phyloP scores from a whole-genome alignment of 1,284 basidiomycete genomes.

The Sporisorium sorghi region DNA sequence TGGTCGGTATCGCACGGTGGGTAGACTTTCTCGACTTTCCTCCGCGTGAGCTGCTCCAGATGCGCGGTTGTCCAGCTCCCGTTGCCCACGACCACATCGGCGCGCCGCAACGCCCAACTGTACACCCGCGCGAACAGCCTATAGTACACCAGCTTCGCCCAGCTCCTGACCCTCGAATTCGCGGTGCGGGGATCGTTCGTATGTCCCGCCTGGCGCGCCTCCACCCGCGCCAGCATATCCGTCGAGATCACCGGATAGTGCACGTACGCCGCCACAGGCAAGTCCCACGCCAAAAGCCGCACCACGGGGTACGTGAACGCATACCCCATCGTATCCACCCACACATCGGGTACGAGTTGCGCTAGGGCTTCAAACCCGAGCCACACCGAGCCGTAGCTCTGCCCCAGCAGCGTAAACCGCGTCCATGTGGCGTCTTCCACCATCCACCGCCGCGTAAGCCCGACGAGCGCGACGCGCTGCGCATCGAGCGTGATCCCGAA shows the following conservation, averaged over 20 bases:
- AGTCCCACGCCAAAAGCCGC: constrained; percentile 73
- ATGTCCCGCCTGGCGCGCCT: constrained; percentile 73
- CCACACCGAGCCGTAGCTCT: constrained; percentile 86
- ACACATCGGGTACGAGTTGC: constrained; percentile 84
- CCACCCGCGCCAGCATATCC: constrained; percentile 89
- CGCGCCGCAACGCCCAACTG: constrained; percentile 78
- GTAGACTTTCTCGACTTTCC: constrained; percentile 74
- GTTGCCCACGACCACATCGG: constrained; percentile 85
- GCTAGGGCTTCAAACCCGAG: constrained; percentile 83
- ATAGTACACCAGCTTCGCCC: constrained; percentile 88
- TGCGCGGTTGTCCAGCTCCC: constrained; percentile 94
- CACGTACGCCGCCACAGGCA: constrained; percentile 88
- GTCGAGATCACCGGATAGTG: constrained; percentile 95
- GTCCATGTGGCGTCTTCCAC: constrained; percentile 88
- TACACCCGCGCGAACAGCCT: constrained; percentile 87
- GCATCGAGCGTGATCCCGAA: constrained; percentile 84
- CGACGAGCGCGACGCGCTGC: constrained; percentile 79
- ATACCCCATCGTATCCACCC: constrained; percentile 97
- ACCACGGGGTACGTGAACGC: constrained; percentile 90
- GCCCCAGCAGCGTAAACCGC: constrained; percentile 88
- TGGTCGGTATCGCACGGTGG: constrained; percentile 90
- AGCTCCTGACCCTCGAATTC: constrained; percentile 75
- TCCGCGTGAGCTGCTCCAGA: constrained; percentile 72
- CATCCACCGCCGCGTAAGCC: constrained; percentile 77
- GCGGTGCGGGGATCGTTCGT: constrained; percentile 76